A percentile compares a stretch with the other conserved stretches of the same genome.
Evolutionary conservation across 2,329 filamentous ascomycete species (phyloP).

Genomic region (Scolecobasidium constrictum): DNA sequence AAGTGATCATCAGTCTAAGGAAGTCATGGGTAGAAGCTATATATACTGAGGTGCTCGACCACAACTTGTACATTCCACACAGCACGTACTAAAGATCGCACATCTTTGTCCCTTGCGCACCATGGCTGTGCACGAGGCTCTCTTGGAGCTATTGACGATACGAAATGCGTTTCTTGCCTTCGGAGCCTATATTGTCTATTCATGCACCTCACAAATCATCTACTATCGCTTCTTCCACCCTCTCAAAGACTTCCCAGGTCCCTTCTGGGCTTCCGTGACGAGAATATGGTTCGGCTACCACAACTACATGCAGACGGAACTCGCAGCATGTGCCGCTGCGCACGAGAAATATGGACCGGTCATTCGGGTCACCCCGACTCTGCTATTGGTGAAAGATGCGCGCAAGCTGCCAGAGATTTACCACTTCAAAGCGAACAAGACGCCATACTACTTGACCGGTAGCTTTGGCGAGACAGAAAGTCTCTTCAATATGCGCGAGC

Average conservation of each 20-base stretch:
- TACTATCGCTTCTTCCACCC: conserved; percentile 41
- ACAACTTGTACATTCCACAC: too few relatives aligned
- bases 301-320: conserved; percentile 37
- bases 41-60: too few relatives aligned
- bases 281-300: conserved; percentile 43
- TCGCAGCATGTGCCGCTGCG: conserved; percentile 29
- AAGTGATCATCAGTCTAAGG: too few relatives aligned
- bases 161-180: conserved; percentile 10
- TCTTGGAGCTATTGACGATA: conserved; percentile 9
- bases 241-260: conserved; percentile 41
- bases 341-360: conserved; percentile 42
- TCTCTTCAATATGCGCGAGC: conserved; percentile 47
- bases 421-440: conserved; percentile 44
- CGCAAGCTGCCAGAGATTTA: conserved; percentile 47
- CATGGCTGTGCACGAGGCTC: neutral
- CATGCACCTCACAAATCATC: conserved; percentile 25
- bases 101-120: neutral
- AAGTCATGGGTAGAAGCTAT: too few relatives aligned
- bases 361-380: conserved; percentile 41
- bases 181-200: conserved; percentile 11
- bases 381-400: conserved; percentile 43
- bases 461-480: conserved; percentile 45
- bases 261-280: conserved; percentile 44
- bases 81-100: too few relatives aligned
- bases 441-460: conserved; percentile 47